A percentile compares a stretch with the other conserved stretches of the same genome.
These are phyloP conservation scores for Dictyostelium purpureum DNA, from an alignment of 78 protist genomes.

Conservation along the genomic window DNA sequence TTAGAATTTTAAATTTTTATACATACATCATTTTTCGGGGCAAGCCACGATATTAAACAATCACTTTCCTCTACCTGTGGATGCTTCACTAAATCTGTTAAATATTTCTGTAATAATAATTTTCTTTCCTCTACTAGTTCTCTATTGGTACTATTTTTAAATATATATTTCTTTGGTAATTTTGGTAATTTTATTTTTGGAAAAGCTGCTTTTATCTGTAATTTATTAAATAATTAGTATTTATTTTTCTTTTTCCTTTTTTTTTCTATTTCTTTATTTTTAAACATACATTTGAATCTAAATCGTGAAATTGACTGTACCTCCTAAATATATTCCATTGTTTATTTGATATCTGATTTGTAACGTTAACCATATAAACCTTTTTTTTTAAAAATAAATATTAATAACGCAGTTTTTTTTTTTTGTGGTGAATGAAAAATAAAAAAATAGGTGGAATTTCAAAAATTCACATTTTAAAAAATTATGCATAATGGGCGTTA, in stretches of 20 bases:
- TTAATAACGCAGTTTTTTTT: background rate
- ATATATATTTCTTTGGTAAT: constrained; percentile 73
- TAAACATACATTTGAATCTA: constrained; percentile 20
- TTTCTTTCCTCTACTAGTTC: constrained; percentile 64
- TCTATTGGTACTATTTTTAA: constrained; percentile 59
- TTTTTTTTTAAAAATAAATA: background rate
- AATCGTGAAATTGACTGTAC: constrained; percentile 71
- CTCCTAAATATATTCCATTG: constrained; percentile 76
- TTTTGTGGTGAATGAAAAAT: too few species aligned
- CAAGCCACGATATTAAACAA: constrained; percentile 30
- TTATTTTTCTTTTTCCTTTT: background rate
- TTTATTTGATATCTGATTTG: constrained; percentile 11
- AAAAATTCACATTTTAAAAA: background rate
- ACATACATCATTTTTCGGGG: constrained; percentile 66
- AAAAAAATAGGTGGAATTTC: too few species aligned
- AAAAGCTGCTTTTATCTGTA: constrained; percentile 6
- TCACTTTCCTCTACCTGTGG: constrained; percentile 24
- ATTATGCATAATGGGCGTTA: background rate
- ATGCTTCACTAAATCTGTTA: constrained; percentile 38
- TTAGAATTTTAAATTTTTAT: background rate
- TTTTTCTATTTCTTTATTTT: background rate
- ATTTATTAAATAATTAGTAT: background rate
- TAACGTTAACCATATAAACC: constrained; percentile 73
- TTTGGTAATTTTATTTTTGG: constrained; percentile 68
- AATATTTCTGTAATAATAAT: constrained; percentile 64